Base-by-base conservation (phyloP, 352 stramenopile species). In the Elongisporangium undulatum region DNA sequence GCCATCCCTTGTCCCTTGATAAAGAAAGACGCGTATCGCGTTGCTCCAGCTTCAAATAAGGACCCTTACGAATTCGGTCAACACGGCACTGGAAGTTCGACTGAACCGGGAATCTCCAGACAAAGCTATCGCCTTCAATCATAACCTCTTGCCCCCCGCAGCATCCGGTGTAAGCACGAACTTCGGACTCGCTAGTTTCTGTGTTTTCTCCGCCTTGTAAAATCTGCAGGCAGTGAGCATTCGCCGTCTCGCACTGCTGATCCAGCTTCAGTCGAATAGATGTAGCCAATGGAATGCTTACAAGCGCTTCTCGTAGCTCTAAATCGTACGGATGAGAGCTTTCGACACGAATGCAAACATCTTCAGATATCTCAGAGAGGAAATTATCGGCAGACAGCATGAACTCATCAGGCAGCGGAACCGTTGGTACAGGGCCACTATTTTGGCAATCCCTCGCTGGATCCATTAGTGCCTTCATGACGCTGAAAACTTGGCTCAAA, bases 71-170 rank as follows among this genome's bases (percentile, higher is more conserved):
- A 21, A 94, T 74, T 8, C 87, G 80, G 51, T 96, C 87, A 0
- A 96, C 85, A 19, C 87, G 83, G 53, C 87, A 94, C 66, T 96
- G 85, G 60, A 96, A 96, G 61, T 96, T 94, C 2, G 85, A 94
- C 51, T 94, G 87, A 6, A 94, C 85, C 1, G 87, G 87, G 50
- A 96, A 96, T 2, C 87, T 71, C 87, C 87, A 96, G 2, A 94
- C 83, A 45, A 96, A 96, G 50, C 75, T 88, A 52, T 96, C 85
- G 1, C 85, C 85, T 49, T 92, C 82, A 63, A 96, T 90, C 53
- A 80, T 96, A 10, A 96, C 85, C 22, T 94, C 87, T 23, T 96
- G 87, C 0, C 80, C 82, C n/a, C 85, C 87, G 23, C 87, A 94
- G 9, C 66, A 55, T 1, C 87, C 85, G 0, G 87, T 94, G 68